A percentile compares a stretch with the other conserved stretches of the same genome.
phyloP scores from a whole-genome alignment of 2,329 filamentous ascomycete species.

The Botrytis galanthina region DNA sequence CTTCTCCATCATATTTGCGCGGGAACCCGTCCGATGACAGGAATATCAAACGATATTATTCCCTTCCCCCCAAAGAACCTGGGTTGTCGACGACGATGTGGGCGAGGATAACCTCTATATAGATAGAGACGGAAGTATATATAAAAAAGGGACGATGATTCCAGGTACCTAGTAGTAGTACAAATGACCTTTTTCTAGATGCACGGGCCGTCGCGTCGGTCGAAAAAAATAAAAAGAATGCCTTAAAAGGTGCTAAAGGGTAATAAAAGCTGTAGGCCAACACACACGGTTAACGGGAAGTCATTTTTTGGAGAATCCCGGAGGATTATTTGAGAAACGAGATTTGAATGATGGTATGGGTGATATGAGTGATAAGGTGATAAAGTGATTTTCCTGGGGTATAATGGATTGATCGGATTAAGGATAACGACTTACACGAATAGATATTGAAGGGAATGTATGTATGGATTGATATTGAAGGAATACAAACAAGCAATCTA shows the following conservation, averaged over 20 bases:
- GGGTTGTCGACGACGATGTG: not conserved
- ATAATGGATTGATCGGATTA: not conserved
- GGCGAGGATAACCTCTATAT: slow-evolving; percentile 10
- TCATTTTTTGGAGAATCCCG: slow-evolving; percentile 11
- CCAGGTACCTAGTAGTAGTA: slow-evolving; percentile 1
- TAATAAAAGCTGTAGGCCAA: not conserved
- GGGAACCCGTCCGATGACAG: slow-evolving; percentile 6
- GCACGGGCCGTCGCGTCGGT: slow-evolving; percentile 8
- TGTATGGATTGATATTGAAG: not conserved
- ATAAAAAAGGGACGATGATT: not conserved
- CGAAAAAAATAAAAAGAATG: slow-evolving; percentile 4
- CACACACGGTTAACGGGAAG: slow-evolving; percentile 9
- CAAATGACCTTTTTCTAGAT: slow-evolving; percentile 17
- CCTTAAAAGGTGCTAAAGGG: slow-evolving; percentile 5
- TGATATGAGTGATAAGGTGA: not conserved
- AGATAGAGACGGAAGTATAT: not conserved
- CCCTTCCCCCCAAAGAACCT: not conserved
- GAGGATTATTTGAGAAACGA: slow-evolving; percentile 5
- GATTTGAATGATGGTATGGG: not conserved
- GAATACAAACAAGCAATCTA: slow-evolving; percentile 4
- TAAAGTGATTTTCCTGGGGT: not conserved
- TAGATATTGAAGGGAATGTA: not conserved
- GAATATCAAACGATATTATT: not conserved
- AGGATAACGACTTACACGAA: slow-evolving; percentile 6
- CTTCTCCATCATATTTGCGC: slow-evolving; percentile 37